Evolutionary conservation across 2,329 filamentous ascomycete species (phyloP).

Genomic region (Xylariaceae sp.): DNA sequence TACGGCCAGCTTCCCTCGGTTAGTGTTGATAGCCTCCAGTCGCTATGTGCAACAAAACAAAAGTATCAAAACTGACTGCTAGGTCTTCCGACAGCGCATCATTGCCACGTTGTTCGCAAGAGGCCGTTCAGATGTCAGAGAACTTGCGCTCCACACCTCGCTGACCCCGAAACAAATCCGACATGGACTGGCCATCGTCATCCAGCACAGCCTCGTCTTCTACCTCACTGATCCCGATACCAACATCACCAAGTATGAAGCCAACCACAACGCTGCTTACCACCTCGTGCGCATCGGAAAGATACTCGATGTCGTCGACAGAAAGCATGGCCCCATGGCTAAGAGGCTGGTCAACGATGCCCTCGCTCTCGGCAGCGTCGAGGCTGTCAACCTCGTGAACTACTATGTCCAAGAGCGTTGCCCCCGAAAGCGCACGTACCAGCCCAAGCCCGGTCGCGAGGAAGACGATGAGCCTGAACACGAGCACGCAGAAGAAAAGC

Average conservation of each 20-base stretch:
- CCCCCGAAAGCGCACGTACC: conserved; percentile 21
- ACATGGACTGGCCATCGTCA: conserved; percentile 76
- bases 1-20: conserved; percentile 92
- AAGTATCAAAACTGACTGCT: conserved; percentile 12
- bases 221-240: conserved; percentile 63
- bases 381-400: conserved; percentile 64
- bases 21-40: conserved; percentile 37
- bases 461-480: no score
- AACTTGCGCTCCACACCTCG: conserved; percentile 67
- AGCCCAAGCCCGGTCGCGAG: neutral
- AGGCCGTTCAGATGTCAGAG: conserved; percentile 69
- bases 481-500: conserved; percentile 1
- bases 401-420: conserved; percentile 46
- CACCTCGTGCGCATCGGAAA: conserved; percentile 76
- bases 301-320: conserved; percentile 71
- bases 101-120: conserved; percentile 73
- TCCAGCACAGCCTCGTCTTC: conserved; percentile 83
- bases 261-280: conserved; percentile 77
- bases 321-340: conserved; percentile 69
- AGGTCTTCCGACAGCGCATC: conserved; percentile 62
- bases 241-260: conserved; percentile 72
- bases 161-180: conserved; percentile 72
- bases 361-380: conserved; percentile 72
- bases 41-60: neutral
- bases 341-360: conserved; percentile 71